Percentiles rank a stretch among this genome's conserved stretches.
These are phyloP conservation scores for Chloranthus sessilifolius DNA, from an alignment of 164 flowering plant genomes.

Conservation along the genomic window DNA sequence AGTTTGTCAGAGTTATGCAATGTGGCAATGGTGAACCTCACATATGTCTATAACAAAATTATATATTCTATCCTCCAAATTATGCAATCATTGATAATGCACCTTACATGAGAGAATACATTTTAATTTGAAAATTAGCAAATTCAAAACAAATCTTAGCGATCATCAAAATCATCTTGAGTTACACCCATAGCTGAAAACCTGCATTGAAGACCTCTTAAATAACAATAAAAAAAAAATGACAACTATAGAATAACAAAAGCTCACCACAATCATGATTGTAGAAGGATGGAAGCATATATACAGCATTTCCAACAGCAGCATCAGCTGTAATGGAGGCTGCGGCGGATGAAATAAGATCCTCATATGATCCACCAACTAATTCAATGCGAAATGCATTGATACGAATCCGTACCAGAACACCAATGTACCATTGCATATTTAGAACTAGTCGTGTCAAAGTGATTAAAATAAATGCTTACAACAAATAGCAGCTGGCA, in stretches of 20 bases:
- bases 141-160: no score
- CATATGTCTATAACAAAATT: no score
- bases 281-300: constrained; percentile 59
- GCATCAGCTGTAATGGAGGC: constrained; percentile 68
- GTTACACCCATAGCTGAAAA: no score
- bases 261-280: constrained; percentile 61
- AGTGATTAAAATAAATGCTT: constrained; percentile 2
- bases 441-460: constrained; percentile 67
- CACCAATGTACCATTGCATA: constrained; percentile 66
- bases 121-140: no score
- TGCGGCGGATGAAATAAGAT: constrained; percentile 63
- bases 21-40: no score
- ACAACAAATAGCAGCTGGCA: constrained; percentile 1
- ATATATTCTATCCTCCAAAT: no score
- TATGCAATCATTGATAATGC: no score
- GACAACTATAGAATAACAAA: constrained; percentile 1
- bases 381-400: constrained; percentile 90
- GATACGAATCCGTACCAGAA: constrained; percentile 78
- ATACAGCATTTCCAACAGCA: constrained; percentile 62
- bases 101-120: no score
- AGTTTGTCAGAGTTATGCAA: no score
- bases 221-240: no score
- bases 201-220: no score
- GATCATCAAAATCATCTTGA: no score
- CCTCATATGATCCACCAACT: constrained; percentile 65